These are phyloP conservation scores for Apiospora hydei DNA, from an alignment of 2,329 filamentous ascomycete genomes.

Conservation along the genomic window DNA sequence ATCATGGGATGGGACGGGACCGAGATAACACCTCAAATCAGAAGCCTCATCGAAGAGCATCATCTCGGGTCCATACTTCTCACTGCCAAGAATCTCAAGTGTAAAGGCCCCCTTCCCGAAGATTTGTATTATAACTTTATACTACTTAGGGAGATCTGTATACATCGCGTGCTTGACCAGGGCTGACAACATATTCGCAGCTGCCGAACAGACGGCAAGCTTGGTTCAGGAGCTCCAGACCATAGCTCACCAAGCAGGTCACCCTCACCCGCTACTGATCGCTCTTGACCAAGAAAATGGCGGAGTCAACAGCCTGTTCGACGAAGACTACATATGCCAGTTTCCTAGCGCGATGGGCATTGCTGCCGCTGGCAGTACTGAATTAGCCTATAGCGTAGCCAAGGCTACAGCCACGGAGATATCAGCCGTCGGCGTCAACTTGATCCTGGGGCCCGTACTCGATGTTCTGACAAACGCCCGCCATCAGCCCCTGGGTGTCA, in stretches of 20 bases:
- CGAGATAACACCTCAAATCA: slow-evolving; percentile 82
- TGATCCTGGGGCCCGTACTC: slow-evolving; percentile 91
- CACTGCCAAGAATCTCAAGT: slow-evolving; percentile 86
- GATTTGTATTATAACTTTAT: neutral
- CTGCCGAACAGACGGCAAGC: slow-evolving; percentile 86
- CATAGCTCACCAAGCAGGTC: slow-evolving; percentile 88
- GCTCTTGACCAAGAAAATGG: slow-evolving; percentile 98
- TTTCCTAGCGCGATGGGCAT: slow-evolving; percentile 98
- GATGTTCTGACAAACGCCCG: slow-evolving; percentile 94
- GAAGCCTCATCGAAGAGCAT: slow-evolving; percentile 79
- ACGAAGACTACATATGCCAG: slow-evolving; percentile 94
- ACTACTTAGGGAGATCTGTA: neutral
- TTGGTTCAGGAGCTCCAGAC: slow-evolving; percentile 92
- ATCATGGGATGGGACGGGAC: slow-evolving; percentile 89
- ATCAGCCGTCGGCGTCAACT: slow-evolving; percentile 91
- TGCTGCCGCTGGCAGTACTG: slow-evolving; percentile 86
- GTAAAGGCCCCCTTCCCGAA: slow-evolving; percentile 53
- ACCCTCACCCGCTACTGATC: slow-evolving; percentile 87
- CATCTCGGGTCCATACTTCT: slow-evolving; percentile 88
- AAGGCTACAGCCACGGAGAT: slow-evolving; percentile 94
- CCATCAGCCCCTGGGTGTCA: slow-evolving; percentile 88
- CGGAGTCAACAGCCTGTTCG: slow-evolving; percentile 94
- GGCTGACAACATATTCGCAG: slow-evolving; percentile 55
- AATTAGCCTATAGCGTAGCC: slow-evolving; percentile 87
- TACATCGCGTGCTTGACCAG: slow-evolving; percentile 38